Evolutionary conservation across 148 eudicot species (phyloP).

Genomic region (Cornus kousa): DNA sequence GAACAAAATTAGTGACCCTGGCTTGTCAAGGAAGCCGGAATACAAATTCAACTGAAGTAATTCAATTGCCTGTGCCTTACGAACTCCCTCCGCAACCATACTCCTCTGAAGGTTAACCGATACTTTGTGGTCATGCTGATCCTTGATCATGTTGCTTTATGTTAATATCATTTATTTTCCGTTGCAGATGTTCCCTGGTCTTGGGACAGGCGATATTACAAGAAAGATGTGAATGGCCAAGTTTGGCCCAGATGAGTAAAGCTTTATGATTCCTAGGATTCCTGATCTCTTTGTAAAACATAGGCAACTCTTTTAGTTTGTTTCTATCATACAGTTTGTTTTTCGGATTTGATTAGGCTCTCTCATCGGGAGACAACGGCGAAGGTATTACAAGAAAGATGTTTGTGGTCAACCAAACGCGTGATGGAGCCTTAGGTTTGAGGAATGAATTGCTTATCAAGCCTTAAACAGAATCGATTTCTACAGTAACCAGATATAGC

Average conservation of each 20-base stretch:
- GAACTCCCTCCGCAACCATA: conserved; percentile 86
- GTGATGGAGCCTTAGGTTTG: too few relatives aligned
- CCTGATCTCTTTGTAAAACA: conserved; percentile 14
- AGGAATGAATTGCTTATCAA: too few relatives aligned
- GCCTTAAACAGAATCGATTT: too few relatives aligned
- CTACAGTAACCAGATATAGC: too few relatives aligned
- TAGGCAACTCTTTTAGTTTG: neutral
- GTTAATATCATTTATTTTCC: neutral
- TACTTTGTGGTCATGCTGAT: neutral
- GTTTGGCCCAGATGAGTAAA: conserved; percentile 77
- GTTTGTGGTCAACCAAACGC: too few relatives aligned
- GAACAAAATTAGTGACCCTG: conserved; percentile 69
- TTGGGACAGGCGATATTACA: conserved; percentile 75
- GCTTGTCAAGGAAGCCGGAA: conserved; percentile 44
- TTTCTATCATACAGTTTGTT: neutral
- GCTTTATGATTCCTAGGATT: conserved; percentile 43
- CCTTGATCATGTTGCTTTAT: neutral
- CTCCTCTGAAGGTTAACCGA: conserved; percentile 57
- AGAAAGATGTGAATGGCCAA: conserved; percentile 84
- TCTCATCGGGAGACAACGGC: too few relatives aligned
- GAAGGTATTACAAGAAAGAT: too few relatives aligned
- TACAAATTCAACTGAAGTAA: conserved; percentile 43
- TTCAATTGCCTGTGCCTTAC: conserved; percentile 77
- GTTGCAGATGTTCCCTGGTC: conserved; percentile 91
- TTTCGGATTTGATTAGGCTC: too few relatives aligned